A percentile compares a stretch with the other conserved stretches of the same genome.
Evolutionary conservation across 208 protist genomes (phyloP).

Genomic region (Trypanosoma lewisi): DNA sequence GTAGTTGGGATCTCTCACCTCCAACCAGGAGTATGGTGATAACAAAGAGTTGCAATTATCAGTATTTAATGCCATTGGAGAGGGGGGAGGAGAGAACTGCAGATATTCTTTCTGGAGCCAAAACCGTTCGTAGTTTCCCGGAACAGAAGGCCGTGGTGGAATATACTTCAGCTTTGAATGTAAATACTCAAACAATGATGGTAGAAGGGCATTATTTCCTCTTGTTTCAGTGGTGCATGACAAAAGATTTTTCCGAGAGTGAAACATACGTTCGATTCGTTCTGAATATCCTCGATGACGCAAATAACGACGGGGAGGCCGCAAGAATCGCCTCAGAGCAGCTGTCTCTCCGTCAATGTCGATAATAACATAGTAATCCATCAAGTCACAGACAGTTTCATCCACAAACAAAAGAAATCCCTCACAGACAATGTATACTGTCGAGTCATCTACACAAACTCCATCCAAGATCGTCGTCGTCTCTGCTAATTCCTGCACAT

Average conservation of each 20-base stretch:
- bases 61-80: neutral
- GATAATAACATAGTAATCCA: conserved; percentile 43
- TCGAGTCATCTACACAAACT: neutral
- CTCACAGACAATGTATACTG: conserved; percentile 47
- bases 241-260: conserved; percentile 1
- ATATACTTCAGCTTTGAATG: conserved; percentile 3
- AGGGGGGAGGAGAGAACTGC: conserved; percentile 7
- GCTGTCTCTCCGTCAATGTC: conserved; percentile 44
- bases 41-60: neutral
- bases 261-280: conserved; percentile 39
- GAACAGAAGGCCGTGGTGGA: conserved; percentile 15
- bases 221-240: neutral
- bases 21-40: conserved; percentile 16
- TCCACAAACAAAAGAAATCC: conserved; percentile 46
- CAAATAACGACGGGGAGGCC: conserved; percentile 39
- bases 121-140: conserved; percentile 19
- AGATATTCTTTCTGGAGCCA: conserved; percentile 23
- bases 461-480: neutral
- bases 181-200: conserved; percentile 4
- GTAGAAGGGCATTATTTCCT: neutral
- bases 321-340: conserved; percentile 55
- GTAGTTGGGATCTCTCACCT: conserved; percentile 18
- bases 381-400: conserved; percentile 12
- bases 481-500: conserved; percentile 35
- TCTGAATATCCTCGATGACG: conserved; percentile 13